phyloP scores from a whole-genome alignment of 2,329 filamentous ascomycete species.

The Pestalotiopsis sp. region DNA sequence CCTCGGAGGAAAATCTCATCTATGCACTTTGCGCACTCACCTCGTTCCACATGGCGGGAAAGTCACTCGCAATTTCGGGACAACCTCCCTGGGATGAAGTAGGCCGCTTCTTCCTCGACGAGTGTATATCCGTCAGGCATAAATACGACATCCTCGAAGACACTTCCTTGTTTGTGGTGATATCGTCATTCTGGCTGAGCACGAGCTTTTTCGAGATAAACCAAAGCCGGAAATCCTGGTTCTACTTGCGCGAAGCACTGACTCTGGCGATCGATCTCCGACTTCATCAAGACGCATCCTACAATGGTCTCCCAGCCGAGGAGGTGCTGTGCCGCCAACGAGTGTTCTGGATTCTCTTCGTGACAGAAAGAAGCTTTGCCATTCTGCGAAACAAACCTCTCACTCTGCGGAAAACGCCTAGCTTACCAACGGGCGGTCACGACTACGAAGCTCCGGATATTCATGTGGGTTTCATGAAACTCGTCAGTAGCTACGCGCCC shows the following conservation, averaged over 20 bases:
- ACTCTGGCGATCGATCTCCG: conserved; percentile 60
- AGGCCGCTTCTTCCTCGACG: conserved; percentile 58
- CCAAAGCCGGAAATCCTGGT: conserved; percentile 63
- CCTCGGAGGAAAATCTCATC: conserved; percentile 44
- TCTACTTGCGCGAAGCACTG: conserved; percentile 62
- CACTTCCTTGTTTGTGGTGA: conserved; percentile 55
- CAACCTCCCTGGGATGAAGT: conserved; percentile 47
- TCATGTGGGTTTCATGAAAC: conserved; percentile 59
- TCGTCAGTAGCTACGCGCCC: conserved; percentile 62
- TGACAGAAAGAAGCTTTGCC: conserved; percentile 64
- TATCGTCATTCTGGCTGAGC: conserved; percentile 64
- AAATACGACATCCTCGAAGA: conserved; percentile 60
- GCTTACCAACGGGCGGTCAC: conserved; percentile 52
- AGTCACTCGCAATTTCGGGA: conserved; percentile 38
- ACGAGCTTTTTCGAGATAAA: conserved; percentile 64
- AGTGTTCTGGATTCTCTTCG: conserved; percentile 64
- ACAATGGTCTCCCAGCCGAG: conserved; percentile 47
- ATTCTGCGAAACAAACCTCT: conserved; percentile 65
- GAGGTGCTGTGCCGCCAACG: conserved; percentile 56
- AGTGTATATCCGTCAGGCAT: conserved; percentile 57
- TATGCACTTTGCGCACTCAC: conserved; percentile 62
- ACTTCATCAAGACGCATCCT: conserved; percentile 60
- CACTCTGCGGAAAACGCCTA: conserved; percentile 60
- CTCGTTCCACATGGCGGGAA: conserved; percentile 50
- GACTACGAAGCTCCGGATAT: conserved; percentile 54